Conservation (phyloP, 2,329 filamentous ascomycete species). For the Penicillium sp. region DNA sequence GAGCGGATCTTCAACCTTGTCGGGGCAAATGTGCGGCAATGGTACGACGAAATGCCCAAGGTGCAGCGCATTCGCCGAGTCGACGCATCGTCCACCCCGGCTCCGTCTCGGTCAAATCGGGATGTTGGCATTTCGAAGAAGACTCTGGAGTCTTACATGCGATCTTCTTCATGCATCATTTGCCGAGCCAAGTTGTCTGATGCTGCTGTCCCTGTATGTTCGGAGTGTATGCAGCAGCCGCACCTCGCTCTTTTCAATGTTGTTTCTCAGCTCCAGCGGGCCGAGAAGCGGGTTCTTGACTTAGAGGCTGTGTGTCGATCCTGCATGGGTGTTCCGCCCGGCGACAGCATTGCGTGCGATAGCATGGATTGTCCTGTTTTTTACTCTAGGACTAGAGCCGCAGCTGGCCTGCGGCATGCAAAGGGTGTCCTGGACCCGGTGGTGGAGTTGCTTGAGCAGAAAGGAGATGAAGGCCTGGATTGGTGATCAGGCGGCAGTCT, state of each 20-base stretch:
- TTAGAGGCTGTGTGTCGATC: slow-evolving; percentile 74
- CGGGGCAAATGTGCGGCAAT: slow-evolving; percentile 83
- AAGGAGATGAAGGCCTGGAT: slow-evolving; percentile 36
- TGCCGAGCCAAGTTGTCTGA: slow-evolving; percentile 64
- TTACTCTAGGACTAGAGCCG: slow-evolving; percentile 57
- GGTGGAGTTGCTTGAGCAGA: slow-evolving; percentile 38
- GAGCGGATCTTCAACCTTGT: slow-evolving; percentile 97
- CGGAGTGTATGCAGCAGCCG: slow-evolving; percentile 37
- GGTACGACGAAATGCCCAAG: slow-evolving; percentile 98
- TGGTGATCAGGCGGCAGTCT: slow-evolving; percentile 33
- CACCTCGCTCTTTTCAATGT: slow-evolving; percentile 66
- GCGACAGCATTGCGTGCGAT: slow-evolving; percentile 82
- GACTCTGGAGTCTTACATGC: slow-evolving; percentile 95
- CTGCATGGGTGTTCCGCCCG: slow-evolving; percentile 72
- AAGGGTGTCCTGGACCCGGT: slow-evolving; percentile 41
- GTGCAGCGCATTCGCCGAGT: slow-evolving; percentile 72
- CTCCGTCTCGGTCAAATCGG: slow-evolving; percentile 28
- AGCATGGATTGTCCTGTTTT: slow-evolving; percentile 93
- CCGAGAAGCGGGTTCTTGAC: slow-evolving; percentile 66
- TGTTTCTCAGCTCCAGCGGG: slow-evolving; percentile 60
- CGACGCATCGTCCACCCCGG: slow-evolving; percentile 41
- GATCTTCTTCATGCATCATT: slow-evolving; percentile 73
- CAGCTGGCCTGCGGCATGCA: slow-evolving; percentile 40
- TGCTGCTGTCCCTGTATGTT: slow-evolving; percentile 47
- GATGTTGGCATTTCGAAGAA: slow-evolving; percentile 52